phyloP scores from a whole-genome alignment of 2,329 filamentous ascomycete species.

The Penicillium rolfsii region DNA sequence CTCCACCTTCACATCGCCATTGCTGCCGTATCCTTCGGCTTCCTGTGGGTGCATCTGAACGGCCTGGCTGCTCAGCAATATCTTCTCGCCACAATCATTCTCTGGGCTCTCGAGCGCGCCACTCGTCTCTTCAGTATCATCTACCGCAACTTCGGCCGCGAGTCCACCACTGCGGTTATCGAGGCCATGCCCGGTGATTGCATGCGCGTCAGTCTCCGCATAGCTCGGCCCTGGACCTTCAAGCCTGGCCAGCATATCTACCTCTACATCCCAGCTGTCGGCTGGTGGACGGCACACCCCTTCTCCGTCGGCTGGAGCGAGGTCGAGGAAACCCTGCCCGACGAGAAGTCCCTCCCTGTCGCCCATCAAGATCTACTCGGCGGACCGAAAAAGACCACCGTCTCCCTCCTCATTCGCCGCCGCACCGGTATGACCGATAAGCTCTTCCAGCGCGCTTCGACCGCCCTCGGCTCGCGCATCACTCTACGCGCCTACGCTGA shows the following conservation, averaged over 20 bases:
- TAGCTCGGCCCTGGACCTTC: constrained; percentile 68
- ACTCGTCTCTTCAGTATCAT: constrained; percentile 65
- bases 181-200: constrained; percentile 71
- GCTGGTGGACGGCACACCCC: constrained; percentile 73
- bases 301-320: constrained; percentile 79
- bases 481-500: constrained; percentile 76
- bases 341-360: constrained; percentile 50
- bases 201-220: constrained; percentile 69
- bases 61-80: constrained; percentile 71
- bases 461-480: constrained; percentile 57
- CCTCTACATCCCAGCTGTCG: constrained; percentile 68
- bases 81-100: constrained; percentile 70
- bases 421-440: constrained; percentile 86
- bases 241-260: constrained; percentile 75
- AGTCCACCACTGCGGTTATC: constrained; percentile 67
- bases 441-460: constrained; percentile 71
- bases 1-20: constrained; percentile 81
- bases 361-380: constrained; percentile 56
- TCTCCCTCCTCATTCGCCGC: constrained; percentile 84
- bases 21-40: constrained; percentile 67
- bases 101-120: constrained; percentile 76
- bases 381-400: constrained; percentile 54
- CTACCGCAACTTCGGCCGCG: constrained; percentile 64
- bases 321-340: constrained; percentile 52
- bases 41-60: constrained; percentile 79